Evolutionary conservation across 768 basidiomycete species (phyloP).

Genomic region (Gloeophyllum trabeum): DNA sequence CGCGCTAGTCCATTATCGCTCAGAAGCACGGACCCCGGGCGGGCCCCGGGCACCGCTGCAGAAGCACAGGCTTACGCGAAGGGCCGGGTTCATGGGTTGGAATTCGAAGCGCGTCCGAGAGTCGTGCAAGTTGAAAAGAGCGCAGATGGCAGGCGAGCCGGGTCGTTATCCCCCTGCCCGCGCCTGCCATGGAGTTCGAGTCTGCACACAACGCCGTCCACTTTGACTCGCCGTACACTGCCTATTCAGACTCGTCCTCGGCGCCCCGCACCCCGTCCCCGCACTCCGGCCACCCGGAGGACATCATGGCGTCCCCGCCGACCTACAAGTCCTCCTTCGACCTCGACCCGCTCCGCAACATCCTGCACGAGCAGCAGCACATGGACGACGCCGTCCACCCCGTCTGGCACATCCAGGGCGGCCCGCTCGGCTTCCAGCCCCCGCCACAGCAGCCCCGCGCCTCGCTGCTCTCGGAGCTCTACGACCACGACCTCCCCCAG

Average conservation of each 20-base stretch:
- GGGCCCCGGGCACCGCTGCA: too few species aligned
- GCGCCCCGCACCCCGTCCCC: constrained; percentile 70
- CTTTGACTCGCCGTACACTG: constrained; percentile 47
- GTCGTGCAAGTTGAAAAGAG: too few species aligned
- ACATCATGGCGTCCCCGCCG: constrained; percentile 17
- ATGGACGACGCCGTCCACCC: constrained; percentile 29
- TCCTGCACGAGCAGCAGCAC: constrained; percentile 37
- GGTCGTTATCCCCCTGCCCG: constrained; percentile 9
- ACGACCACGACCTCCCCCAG: constrained; percentile 43
- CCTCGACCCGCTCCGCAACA: constrained; percentile 34
- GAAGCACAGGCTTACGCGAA: too few species aligned
- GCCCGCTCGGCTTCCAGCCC: constrained; percentile 17
- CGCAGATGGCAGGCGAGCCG: too few species aligned
- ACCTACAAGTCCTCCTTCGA: constrained; percentile 31
- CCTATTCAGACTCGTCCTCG: constrained; percentile 58
- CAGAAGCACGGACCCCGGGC: too few species aligned
- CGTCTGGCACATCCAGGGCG: constrained; percentile 24
- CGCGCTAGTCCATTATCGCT: too few species aligned
- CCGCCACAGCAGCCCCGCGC: constrained; percentile 27
- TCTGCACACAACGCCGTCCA: constrained; percentile 15
- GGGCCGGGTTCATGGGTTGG: too few species aligned
- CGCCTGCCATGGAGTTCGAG: constrained; percentile 4
- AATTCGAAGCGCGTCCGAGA: too few species aligned
- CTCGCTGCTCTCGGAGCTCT: constrained; percentile 63
- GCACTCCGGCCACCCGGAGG: constrained; percentile 21